A percentile compares a stretch with the other conserved stretches of the same genome.
Evolutionary conservation across 257 asterid genomes (phyloP).

Genomic region (Gardenia jasminoides): DNA sequence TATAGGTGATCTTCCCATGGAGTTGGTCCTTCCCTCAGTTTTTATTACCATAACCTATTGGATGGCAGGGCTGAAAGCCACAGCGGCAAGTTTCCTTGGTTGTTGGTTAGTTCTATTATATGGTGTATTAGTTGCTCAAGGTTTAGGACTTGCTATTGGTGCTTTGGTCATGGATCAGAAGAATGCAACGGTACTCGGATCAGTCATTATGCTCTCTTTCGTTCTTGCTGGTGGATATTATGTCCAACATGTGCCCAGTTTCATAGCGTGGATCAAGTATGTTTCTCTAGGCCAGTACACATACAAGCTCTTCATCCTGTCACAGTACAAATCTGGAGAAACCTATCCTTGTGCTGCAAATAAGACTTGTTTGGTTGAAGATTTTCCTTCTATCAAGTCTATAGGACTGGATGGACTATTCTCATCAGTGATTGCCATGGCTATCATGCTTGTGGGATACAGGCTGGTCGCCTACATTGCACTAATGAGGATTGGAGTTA

Average conservation of each 20-base stretch:
- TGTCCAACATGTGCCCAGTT: slow-evolving; percentile 59
- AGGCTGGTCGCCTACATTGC: slow-evolving; percentile 74
- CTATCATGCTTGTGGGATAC: slow-evolving; percentile 60
- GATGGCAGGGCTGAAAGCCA: slow-evolving; percentile 68
- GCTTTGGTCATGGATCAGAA: slow-evolving; percentile 62
- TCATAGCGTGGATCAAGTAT: slow-evolving; percentile 68
- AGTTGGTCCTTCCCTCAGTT: slow-evolving; percentile 65
- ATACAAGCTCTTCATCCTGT: slow-evolving; percentile 49
- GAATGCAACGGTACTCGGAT: slow-evolving; percentile 55
- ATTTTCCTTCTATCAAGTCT: slow-evolving; percentile 49
- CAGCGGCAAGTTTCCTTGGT: slow-evolving; percentile 38
- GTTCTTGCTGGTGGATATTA: slow-evolving; percentile 63
- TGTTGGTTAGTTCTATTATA: slow-evolving; percentile 46
- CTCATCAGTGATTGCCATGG: slow-evolving; percentile 39
- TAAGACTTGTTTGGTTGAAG: slow-evolving; percentile 46
- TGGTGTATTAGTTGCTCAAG: slow-evolving; percentile 54
- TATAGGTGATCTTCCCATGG: slow-evolving; percentile 78
- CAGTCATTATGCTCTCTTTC: slow-evolving; percentile 58
- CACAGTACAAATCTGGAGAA: slow-evolving; percentile 51
- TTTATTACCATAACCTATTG: slow-evolving; percentile 60
- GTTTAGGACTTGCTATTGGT: slow-evolving; percentile 80
- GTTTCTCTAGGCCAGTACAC: slow-evolving; percentile 55
- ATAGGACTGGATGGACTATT: slow-evolving; percentile 48
- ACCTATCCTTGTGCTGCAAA: slow-evolving; percentile 38
- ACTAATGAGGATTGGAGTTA: slow-evolving; percentile 69